A percentile compares a stretch with the other conserved stretches of the same genome.
Conservation (phyloP, 2,329 filamentous ascomycete genomes). For the Pyrenochaeta sp. region DNA sequence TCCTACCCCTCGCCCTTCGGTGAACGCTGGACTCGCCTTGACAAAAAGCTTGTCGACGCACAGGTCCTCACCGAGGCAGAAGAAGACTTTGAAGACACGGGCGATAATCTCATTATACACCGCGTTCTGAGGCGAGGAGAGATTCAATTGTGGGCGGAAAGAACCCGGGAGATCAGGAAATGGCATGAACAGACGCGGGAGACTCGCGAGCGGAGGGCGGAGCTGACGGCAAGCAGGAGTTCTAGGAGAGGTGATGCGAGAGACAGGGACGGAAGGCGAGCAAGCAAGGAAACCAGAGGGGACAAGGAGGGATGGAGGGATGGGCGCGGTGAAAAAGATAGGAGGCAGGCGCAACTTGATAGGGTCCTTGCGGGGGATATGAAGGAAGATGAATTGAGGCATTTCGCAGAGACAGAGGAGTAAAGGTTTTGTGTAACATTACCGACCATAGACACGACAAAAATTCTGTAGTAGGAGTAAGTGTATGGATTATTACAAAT, state of each 20-base stretch:
- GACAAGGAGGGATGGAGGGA: constrained; percentile 28
- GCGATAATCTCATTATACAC: constrained; percentile 22
- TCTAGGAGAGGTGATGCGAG: constrained; percentile 24
- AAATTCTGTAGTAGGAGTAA: too few species aligned
- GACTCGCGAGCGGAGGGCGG: background rate
- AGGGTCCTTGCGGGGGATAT: constrained; percentile 21
- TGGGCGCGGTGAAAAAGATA: constrained; percentile 26
- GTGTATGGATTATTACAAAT: too few species aligned
- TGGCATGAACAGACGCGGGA: background rate
- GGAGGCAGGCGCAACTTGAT: constrained; percentile 16
- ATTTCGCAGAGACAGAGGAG: constrained; percentile 13
- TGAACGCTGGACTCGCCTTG: constrained; percentile 29
- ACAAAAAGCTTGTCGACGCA: constrained; percentile 24
- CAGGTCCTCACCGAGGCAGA: constrained; percentile 22
- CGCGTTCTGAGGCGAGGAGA: constrained; percentile 21
- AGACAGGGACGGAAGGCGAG: constrained; percentile 1
- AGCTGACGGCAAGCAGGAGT: constrained; percentile 38
- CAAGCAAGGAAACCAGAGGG: background rate
- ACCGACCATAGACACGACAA: too few species aligned
- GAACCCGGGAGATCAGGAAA: constrained; percentile 23
- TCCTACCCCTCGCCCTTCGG: background rate
- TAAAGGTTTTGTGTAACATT: background rate
- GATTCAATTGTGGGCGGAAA: constrained; percentile 23
- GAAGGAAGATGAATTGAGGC: constrained; percentile 19
- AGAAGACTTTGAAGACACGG: constrained; percentile 26